Conservation (phyloP, 2,329 filamentous ascomycete species). For the Fusarium kyushuense region DNA sequence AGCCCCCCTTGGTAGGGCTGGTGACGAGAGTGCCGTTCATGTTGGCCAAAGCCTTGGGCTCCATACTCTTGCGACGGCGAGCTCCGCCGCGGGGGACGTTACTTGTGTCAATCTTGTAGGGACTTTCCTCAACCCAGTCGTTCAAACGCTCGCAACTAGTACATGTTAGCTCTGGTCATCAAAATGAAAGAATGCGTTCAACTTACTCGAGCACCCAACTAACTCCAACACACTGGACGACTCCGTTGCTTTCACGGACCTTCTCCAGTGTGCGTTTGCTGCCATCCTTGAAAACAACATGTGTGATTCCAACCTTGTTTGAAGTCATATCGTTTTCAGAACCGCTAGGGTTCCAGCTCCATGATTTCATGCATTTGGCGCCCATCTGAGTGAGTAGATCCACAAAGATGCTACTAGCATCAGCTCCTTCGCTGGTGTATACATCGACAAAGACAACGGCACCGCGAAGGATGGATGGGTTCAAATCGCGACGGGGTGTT, state of each 20-base stretch:
- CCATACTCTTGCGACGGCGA: conserved; percentile 84
- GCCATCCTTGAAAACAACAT: conserved; percentile 92
- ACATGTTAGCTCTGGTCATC: conserved; percentile 46
- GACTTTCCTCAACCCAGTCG: conserved; percentile 78
- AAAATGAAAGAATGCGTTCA: neutral
- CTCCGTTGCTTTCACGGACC: conserved; percentile 76
- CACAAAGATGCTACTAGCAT: conserved; percentile 84
- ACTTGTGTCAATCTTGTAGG: conserved; percentile 76
- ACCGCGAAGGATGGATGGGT: conserved; percentile 70
- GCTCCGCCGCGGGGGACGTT: conserved; percentile 76
- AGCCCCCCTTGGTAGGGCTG: conserved; percentile 52
- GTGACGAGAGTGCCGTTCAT: conserved; percentile 72
- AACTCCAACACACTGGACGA: conserved; percentile 88
- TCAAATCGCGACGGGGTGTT: conserved; percentile 66
- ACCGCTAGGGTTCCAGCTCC: conserved; percentile 75
- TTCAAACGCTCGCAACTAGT: conserved; percentile 79
- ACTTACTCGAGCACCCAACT: conserved; percentile 90
- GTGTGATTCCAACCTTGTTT: conserved; percentile 79
- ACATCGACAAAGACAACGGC: conserved; percentile 87
- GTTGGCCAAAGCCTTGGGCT: conserved; percentile 77
- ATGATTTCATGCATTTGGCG: conserved; percentile 80
- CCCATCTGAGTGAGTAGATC: conserved; percentile 85
- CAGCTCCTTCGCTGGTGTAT: conserved; percentile 82
- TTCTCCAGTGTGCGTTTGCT: conserved; percentile 84
- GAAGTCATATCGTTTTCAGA: conserved; percentile 53